Evolutionary conservation across 2,329 filamentous ascomycete species (phyloP).

Genomic region (Neocucurbitaria cava): DNA sequence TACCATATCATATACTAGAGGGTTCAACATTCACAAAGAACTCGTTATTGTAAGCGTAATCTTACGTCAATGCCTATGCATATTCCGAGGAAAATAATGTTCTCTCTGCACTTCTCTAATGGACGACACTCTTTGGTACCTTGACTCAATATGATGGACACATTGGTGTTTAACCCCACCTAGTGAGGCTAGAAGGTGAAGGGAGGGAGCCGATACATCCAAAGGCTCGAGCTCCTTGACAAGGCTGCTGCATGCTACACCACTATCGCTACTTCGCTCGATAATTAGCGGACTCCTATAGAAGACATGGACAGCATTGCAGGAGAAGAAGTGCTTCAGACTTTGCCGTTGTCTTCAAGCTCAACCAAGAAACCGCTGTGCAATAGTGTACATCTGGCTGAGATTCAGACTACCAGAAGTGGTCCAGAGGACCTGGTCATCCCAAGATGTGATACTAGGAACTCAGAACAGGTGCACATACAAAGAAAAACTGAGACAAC

Average conservation of each 20-base stretch:
- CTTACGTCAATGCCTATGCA: too few relatives aligned
- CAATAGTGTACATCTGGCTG: constrained; percentile 45
- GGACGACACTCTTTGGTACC: too few relatives aligned
- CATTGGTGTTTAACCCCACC: too few relatives aligned
- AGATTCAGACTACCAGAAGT: constrained; percentile 51
- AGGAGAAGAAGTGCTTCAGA: constrained; percentile 32
- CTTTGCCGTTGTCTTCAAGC: constrained; percentile 47
- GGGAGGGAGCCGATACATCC: too few relatives aligned
- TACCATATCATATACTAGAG: too few relatives aligned
- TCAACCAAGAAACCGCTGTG: constrained; percentile 43
- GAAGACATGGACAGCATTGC: background rate
- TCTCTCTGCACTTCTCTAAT: too few relatives aligned
- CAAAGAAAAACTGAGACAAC: constrained; percentile 17
- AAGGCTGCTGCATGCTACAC: background rate
- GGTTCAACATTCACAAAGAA: too few relatives aligned
- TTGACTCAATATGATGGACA: too few relatives aligned
- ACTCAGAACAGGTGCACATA: constrained; percentile 26
- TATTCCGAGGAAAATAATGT: too few relatives aligned
- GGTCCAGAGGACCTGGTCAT: constrained; percentile 43
- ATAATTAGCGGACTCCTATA: constrained; percentile 14
- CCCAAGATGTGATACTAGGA: constrained; percentile 20
- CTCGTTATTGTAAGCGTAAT: too few relatives aligned
- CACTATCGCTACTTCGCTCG: background rate
- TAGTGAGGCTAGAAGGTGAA: too few relatives aligned
- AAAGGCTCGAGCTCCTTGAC: too few relatives aligned